phyloP scores from a whole-genome alignment of 352 stramenopile genomes.

The Pythium monospermum region DNA sequence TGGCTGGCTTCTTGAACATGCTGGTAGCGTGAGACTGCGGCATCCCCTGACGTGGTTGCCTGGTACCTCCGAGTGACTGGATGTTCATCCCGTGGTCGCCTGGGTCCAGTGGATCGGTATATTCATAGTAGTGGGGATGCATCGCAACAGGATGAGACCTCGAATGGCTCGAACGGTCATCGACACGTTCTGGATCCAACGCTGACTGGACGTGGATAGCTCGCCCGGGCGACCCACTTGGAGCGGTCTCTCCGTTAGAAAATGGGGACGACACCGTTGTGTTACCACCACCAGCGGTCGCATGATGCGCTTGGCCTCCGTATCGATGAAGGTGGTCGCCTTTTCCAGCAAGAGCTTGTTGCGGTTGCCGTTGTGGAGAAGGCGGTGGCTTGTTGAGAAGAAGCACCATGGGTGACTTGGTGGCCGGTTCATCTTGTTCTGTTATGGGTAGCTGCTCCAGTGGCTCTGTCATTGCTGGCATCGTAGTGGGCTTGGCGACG shows the following conservation, averaged over 20 bases:
- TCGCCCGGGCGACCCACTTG: not conserved
- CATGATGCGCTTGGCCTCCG: not conserved
- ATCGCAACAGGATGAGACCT: too few relatives aligned
- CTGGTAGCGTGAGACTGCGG: too few relatives aligned
- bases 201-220: conserved; percentile 7
- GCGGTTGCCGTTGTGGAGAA: too few relatives aligned
- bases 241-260: too few relatives aligned
- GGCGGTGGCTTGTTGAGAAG: not conserved
- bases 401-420: not conserved
- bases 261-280: too few relatives aligned
- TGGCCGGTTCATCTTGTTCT: not conserved
- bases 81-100: conserved; percentile 6
- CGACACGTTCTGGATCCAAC: not conserved
- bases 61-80: not conserved
- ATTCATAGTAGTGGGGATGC: too few relatives aligned
- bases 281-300: not conserved
- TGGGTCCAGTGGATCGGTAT: too few relatives aligned
- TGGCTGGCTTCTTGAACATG: not conserved
- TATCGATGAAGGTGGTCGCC: not conserved
- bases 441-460: too few relatives aligned
- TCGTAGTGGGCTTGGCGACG: too few relatives aligned
- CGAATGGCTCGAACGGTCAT: too few relatives aligned
- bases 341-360: too few relatives aligned
- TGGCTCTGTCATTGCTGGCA: too few relatives aligned
- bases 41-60: not conserved